Conservation (phyloP, 108 stramenopile species). For the Thalassiosira profunda region DNA sequence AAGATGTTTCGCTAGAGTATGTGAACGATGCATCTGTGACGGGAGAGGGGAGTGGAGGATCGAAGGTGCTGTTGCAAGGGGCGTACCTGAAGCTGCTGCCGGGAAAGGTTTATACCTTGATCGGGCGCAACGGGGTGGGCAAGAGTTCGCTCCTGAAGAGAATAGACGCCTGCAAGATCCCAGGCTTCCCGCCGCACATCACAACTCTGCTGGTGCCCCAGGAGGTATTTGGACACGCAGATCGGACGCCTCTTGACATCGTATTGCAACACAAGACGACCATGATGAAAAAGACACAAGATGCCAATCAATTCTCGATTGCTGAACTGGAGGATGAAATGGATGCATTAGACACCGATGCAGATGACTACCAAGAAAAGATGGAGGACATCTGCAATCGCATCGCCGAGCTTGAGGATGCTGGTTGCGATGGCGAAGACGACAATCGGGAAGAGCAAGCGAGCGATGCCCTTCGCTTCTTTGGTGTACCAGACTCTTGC, state of each 20-base stretch:
- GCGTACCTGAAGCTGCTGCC: slow-evolving; percentile 75
- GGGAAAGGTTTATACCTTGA: slow-evolving; percentile 63
- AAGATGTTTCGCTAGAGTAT: slow-evolving; percentile 70
- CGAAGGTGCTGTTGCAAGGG: slow-evolving; percentile 57
- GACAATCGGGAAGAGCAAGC: slow-evolving; percentile 20
- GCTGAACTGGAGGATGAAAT: slow-evolving; percentile 53
- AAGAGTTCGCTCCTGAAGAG: slow-evolving; percentile 73
- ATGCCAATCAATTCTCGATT: slow-evolving; percentile 15
- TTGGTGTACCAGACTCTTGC: slow-evolving; percentile 43
- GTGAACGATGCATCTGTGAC: slow-evolving; percentile 45
- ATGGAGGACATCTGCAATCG: slow-evolving; percentile 78
- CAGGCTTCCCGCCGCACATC: slow-evolving; percentile 77
- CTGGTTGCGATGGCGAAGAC: slow-evolving; percentile 6
- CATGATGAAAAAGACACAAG: slow-evolving; percentile 14
- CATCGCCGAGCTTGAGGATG: slow-evolving; percentile 72
- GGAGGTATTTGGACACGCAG: slow-evolving; percentile 46
- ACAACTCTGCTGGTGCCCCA: slow-evolving; percentile 71
- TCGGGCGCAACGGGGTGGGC: slow-evolving; percentile 74
- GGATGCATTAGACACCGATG: slow-evolving; percentile 27
- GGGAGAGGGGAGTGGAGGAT: slow-evolving; percentile 35
- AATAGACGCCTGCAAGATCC: slow-evolving; percentile 71
- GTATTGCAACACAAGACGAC: slow-evolving; percentile 39
- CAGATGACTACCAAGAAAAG: slow-evolving; percentile 43
- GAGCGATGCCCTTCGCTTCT: slow-evolving; percentile 53
- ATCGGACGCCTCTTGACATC: slow-evolving; percentile 47